Conservation (phyloP, 2,329 filamentous ascomycete genomes). For the Hirsutella rhossiliensis region DNA sequence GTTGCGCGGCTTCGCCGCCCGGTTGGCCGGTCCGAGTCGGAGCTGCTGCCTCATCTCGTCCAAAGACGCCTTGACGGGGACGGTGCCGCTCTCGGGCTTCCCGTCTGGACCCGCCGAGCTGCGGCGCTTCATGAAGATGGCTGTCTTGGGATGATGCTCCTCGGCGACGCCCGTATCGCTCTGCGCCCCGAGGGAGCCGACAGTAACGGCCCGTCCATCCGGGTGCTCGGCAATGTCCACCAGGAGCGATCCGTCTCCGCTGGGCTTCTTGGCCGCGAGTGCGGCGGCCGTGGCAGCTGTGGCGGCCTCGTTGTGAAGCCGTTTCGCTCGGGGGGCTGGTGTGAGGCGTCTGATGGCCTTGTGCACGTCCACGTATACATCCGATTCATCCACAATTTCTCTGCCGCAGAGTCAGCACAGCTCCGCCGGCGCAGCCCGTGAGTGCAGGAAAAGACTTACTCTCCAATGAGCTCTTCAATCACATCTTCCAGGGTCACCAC, state of each 20-base stretch:
- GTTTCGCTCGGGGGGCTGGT: conserved; percentile 68
- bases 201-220: conserved; percentile 15
- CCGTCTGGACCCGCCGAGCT: conserved; percentile 44
- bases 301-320: conserved; percentile 18
- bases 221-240: conserved; percentile 30
- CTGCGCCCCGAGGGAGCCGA: conserved; percentile 23
- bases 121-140: conserved; percentile 48
- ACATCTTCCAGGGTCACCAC: conserved; percentile 96
- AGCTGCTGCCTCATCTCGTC: conserved; percentile 52
- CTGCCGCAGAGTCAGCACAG: conserved; percentile 28
- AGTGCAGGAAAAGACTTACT: conserved; percentile 44
- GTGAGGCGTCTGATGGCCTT: conserved; percentile 87
- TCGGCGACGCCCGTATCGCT: conserved; percentile 21
- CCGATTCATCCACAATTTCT: conserved; percentile 97
- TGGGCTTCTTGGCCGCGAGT: conserved; percentile 17
- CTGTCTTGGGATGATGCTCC: conserved; percentile 35
- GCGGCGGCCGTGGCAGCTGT: conserved; percentile 16
- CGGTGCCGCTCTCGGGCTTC: conserved; percentile 27
- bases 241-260: conserved; percentile 15
- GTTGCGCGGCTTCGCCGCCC: conserved; percentile 48
- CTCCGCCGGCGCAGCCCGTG: neutral
- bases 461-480: conserved; percentile 96
- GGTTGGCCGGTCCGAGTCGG: conserved; percentile 55
- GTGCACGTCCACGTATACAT: conserved; percentile 96
- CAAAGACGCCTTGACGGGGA: conserved; percentile 47